Percentiles rank a stretch among this genome's conserved stretches.
Conservation (phyloP, 2,329 filamentous ascomycete species). For the Albophoma yamanashiensis region DNA sequence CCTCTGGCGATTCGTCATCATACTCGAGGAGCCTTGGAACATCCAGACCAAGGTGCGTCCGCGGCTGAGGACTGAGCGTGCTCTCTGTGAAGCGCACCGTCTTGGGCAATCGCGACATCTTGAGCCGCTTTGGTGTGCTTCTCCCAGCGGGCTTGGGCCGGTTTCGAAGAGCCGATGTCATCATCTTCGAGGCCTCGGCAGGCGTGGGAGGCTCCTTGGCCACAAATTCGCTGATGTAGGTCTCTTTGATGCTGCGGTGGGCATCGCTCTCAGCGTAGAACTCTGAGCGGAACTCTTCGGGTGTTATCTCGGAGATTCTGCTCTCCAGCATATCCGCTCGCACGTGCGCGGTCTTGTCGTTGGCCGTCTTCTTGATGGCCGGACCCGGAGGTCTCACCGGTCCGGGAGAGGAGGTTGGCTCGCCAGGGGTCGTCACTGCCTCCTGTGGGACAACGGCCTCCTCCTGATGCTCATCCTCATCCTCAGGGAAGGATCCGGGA, state of each 20-base stretch:
- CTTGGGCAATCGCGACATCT: constrained; percentile 13
- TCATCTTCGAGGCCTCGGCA: constrained; percentile 9
- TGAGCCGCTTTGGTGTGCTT: constrained; percentile 14
- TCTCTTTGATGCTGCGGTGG: constrained; percentile 9
- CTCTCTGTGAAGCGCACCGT: constrained; percentile 18
- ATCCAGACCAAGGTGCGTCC: constrained; percentile 15
- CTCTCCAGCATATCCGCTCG: constrained; percentile 3
- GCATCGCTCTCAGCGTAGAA: constrained; percentile 11
- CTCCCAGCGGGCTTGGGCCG: constrained; percentile 9
- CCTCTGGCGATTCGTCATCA: not conserved
- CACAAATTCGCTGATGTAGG: constrained; percentile 11
- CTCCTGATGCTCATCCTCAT: constrained; percentile 1
- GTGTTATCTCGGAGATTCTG: constrained; percentile 7
- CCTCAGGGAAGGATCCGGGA: constrained; percentile 16
- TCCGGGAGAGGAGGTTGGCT: not conserved
- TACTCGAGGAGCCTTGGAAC: constrained; percentile 7
- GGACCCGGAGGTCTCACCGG: not conserved
- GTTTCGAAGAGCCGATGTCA: constrained; percentile 17
- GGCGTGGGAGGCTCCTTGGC: constrained; percentile 9
- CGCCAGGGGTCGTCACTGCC: not conserved
- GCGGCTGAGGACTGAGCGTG: constrained; percentile 13
- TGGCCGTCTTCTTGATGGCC: constrained; percentile 1
- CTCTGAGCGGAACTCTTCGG: constrained; percentile 7
- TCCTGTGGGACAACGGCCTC: constrained; percentile 7
- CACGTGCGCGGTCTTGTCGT: constrained; percentile 5